Percentiles rank a stretch among this genome's conserved stretches.
These are phyloP conservation scores for Nannochloropsis oceanica DNA, from an alignment of 108 stramenopile genomes.

Conservation along the genomic window DNA sequence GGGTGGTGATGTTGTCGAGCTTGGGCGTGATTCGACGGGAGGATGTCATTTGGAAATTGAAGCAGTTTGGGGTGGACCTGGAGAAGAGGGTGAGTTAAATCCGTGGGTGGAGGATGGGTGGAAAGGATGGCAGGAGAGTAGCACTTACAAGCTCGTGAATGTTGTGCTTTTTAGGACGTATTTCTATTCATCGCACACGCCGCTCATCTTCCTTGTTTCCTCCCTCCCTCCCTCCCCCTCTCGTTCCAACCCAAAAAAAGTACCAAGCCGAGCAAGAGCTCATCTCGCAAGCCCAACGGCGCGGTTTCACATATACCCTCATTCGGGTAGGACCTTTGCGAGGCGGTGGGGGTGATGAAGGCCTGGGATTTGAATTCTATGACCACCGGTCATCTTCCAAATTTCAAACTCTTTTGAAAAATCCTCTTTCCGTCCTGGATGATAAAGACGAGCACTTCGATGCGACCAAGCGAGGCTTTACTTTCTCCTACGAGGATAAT, in stretches of 20 bases:
- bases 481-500: not conserved
- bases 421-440: not conserved
- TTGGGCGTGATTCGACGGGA: not conserved
- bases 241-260: not conserved
- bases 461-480: not conserved
- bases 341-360: not conserved
- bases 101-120: too few species aligned
- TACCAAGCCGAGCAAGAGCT: not conserved
- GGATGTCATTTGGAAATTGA: not conserved
- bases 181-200: too few species aligned
- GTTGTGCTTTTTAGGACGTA: too few species aligned
- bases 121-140: too few species aligned
- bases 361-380: not conserved
- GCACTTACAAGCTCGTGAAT: too few species aligned
- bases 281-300: not conserved
- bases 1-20: not conserved
- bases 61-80: not conserved
- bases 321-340: not conserved
- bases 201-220: too few species aligned
- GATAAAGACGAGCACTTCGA: not conserved
- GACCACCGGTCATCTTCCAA: not conserved
- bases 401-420: not conserved
- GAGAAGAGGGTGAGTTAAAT: not conserved
- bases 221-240: too few species aligned
- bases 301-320: not conserved